Base-by-base conservation (phyloP, 2,329 filamentous ascomycete species). In the Reticulascus tulasneorum region DNA sequence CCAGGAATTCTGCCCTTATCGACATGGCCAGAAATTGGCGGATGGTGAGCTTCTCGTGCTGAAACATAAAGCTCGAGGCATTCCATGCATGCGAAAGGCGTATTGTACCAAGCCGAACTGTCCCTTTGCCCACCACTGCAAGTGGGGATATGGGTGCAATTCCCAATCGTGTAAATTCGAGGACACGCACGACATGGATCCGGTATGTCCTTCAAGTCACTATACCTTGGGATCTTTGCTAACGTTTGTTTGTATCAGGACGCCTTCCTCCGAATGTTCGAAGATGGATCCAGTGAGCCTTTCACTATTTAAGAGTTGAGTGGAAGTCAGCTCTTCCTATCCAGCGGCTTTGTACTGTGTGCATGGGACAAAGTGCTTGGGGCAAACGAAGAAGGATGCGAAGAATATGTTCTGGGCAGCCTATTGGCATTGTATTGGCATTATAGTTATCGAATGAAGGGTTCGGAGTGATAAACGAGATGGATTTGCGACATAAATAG, bases 241-340 rank as follows among this genome's bases (percentile, higher is more conserved):
- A 17, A 33, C 32, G 20, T 5, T 27, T 7, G 7, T 2, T 6
- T 11, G 1, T 13, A n/a, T 11, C 24, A 42, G 35, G 37, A 35
- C 17, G 32, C 42, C 4, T 33, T 39, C 6, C 35, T 45, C 5
- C 38, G 26, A 8, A 36, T 39, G 11, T 45, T 29, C 7, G 42
- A 45, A 16, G 42, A 45, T n/a, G 42, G 42, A 11, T 36, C 17
- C 21, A 43, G 29, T 11, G 33, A 43, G 25, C 12, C n/a, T 2
- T 16, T 40, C 15, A 27, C 34, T 7, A 8, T 19, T 12, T 34
- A 34, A 19, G 23, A 28, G 11, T 16, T 0, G 76, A 77, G 10
- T 56, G 52, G 4, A n/a, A n/a, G n/a, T n/a, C n/a, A n/a, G n/a
- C n/a, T n/a, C n/a, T n/a, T n/a, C n/a, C n/a, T n/a, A n/a, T n/a